Base-by-base conservation (phyloP, 345 rosid species). In the Sisymbrium altissimum region DNA sequence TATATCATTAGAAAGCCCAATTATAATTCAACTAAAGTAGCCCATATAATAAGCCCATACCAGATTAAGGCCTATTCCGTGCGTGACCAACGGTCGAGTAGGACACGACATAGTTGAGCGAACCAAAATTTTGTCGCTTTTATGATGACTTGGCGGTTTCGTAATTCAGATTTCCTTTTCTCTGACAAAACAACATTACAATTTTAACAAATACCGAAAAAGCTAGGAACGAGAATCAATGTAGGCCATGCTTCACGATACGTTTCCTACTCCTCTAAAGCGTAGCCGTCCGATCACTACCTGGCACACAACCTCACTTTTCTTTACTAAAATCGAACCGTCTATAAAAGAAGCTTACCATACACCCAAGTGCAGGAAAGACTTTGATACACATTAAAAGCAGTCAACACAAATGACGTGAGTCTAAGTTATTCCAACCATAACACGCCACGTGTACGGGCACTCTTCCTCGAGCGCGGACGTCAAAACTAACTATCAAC, bases 401-500 rank as follows among this genome's bases (percentile, higher is more conserved):
- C 52, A 59, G 85, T 84, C 82, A 81, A 81, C 79, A 79, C 60
- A 30, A 63, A 66, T 78, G 83, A 74, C 82, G 87, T 74, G 78
- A 79, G 73, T 78, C 68, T 43, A 18, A 55, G 40, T 32, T n/a
- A 4, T 64, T 32, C 82, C 85, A 82, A 78, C 80, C 74, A 65
- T 13, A 25, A 32, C 36, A 67, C 46, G 79, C 79, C 87, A 82
- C 81, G 83, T 72, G 74, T 46, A 8, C 17, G 30, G 3, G n/a
- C 30, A 74, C 62, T 78, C 56, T 25, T 64, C 75, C 77, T 45
- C 14, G 18, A 27, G 66, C 50, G 55, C 79, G 85, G 87, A 82
- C 82, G 78, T 73, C 75, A 84, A 82, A 84, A 78, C 85, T 78
- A 74, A 80, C 77, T 74, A 72, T 80, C 48, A 82, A 82, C 84